Evolutionary conservation across 352 stramenopile genomes (phyloP), one percentile per base, ranked within the genome.

Genomic region (Pythium sp.): DNA sequence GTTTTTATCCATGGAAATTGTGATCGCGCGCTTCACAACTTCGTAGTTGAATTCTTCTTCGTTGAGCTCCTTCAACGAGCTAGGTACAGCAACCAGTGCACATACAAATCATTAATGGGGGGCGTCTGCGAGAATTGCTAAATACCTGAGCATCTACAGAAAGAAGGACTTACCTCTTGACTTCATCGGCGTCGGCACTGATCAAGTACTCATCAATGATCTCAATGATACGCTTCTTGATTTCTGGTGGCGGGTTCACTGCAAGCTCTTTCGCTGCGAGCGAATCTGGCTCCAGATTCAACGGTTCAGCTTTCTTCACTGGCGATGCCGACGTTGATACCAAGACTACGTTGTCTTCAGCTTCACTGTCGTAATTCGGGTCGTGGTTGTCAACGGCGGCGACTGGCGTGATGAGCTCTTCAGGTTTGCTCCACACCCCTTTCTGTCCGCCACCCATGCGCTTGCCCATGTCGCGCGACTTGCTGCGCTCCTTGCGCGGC

Each of bases 21-120:
- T 97, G 68, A 99, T 96, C 6, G 89, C 92, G 41, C 95, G 86
- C 76, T 99, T 99, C 36, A 99, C 93, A 49, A 99, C 75, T 68
- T 98, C 89, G 70, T 97, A 98, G 61, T 90, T 85, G 72, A 93
- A 98, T 56, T 81, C 71, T 18, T 90, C 86, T 18, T 82, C 76
- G 62, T 92, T 78, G 22, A 93, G 58, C 43, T 93, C 86, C 20
- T 77, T 78, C 51, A 92, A 57, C n/a, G 86, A 89, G 67, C 83
- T 92, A 68, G 64, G 9, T 24, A n/a, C 15, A 69, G 6, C 22
- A 32, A 32, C 28, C 6, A 30, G n/a, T 41, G 51, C 36, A 64
- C 11, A 38, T 14, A 57, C 9, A 24, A 34, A 14, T 14, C 15
- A 18, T 41, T 22, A 58, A 34, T 65, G n/a, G 8, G 2, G 28